phyloP scores from a whole-genome alignment of 352 stramenopile genomes.

The Globisporangium megalacanthum region DNA sequence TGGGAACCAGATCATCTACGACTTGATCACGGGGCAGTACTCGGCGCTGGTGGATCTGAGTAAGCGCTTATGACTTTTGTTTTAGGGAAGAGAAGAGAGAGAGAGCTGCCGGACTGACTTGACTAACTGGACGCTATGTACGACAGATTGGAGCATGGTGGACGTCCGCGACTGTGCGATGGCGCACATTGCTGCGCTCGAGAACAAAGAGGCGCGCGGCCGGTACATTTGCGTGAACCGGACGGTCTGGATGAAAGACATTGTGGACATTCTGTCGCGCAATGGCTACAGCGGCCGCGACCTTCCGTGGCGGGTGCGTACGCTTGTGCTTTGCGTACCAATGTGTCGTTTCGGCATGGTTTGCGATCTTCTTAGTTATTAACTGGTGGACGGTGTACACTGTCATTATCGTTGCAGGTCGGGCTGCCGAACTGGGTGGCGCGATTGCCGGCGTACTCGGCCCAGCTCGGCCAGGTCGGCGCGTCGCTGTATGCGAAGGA shows the following conservation, averaged over 20 bases:
- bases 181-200: constrained; percentile 75
- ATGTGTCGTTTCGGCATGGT: background rate
- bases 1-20: constrained; percentile 85
- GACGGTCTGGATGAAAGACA: constrained; percentile 85
- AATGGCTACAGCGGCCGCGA: constrained; percentile 85
- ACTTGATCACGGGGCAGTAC: constrained; percentile 83
- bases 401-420: constrained; percentile 19
- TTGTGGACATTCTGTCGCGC: constrained; percentile 77
- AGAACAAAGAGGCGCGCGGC: constrained; percentile 78
- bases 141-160: constrained; percentile 80
- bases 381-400: background rate
- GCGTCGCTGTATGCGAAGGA: constrained; percentile 68
- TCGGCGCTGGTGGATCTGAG: constrained; percentile 83
- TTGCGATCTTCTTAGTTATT: background rate
- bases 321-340: background rate
- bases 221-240: constrained; percentile 86
- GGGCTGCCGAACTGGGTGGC: constrained; percentile 82
- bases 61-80: too few relatives aligned
- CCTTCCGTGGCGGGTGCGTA: constrained; percentile 65
- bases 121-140: constrained; percentile 1
- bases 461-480: constrained; percentile 84
- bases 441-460: constrained; percentile 73
- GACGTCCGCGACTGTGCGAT: constrained; percentile 81
- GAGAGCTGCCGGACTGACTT: background rate
- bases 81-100: too few relatives aligned